These are phyloP conservation scores for Phaeomoniella chlamydospora DNA, from an alignment of 2,329 filamentous ascomycete species.

Conservation along the genomic window DNA sequence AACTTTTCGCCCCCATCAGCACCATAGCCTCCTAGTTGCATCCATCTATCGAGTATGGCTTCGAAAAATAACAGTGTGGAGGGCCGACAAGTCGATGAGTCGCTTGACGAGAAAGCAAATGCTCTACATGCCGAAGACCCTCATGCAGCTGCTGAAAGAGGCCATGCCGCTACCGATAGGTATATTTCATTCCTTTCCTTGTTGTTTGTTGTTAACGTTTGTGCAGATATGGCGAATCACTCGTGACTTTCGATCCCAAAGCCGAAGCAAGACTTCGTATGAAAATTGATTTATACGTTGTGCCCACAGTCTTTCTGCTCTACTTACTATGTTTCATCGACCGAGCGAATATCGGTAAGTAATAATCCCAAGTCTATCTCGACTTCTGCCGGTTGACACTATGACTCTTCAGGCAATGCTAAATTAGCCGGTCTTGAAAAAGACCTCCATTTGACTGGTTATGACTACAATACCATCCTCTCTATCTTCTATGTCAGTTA, in stretches of 20 bases:
- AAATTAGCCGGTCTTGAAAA: slow-evolving; percentile 49
- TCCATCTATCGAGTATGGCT: no score
- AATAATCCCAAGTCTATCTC: slow-evolving; percentile 1
- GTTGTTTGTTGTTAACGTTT: slow-evolving; percentile 2
- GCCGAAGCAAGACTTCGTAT: slow-evolving; percentile 43
- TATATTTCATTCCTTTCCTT: slow-evolving; percentile 10
- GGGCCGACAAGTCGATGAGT: no score
- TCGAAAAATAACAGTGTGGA: no score
- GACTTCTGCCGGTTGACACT: slow-evolving; percentile 1
- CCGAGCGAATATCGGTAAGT: slow-evolving; percentile 54
- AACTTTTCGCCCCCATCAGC: no score
- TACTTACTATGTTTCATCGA: slow-evolving; percentile 66
- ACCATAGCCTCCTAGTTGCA: no score
- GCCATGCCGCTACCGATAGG: slow-evolving; percentile 34
- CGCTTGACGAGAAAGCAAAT: no score
- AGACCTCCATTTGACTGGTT: slow-evolving; percentile 43
- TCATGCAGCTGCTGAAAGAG: slow-evolving; percentile 26
- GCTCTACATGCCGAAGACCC: no score
- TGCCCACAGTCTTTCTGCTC: slow-evolving; percentile 51
- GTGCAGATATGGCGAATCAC: slow-evolving; percentile 31
- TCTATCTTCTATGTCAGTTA: slow-evolving; percentile 60
- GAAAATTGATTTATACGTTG: slow-evolving; percentile 52
- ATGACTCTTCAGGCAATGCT: slow-evolving; percentile 43
- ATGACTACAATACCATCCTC: slow-evolving; percentile 56
- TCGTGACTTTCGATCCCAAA: slow-evolving; percentile 39